phyloP scores from a whole-genome alignment of 495 filamentous ascomycete genomes.

The Tuber indicum region DNA sequence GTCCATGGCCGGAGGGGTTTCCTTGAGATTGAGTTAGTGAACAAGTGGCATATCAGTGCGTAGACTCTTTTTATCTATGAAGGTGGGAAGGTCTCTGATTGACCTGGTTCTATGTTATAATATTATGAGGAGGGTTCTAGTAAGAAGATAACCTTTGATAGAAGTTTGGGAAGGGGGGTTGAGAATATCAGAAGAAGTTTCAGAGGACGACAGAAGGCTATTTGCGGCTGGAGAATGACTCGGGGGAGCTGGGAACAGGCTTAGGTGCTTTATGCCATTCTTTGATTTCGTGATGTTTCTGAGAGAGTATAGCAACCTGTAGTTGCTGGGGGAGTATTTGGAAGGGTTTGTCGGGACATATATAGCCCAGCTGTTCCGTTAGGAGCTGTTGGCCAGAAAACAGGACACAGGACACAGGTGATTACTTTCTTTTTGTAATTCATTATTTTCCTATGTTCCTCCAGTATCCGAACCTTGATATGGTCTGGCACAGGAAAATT shows the following conservation, averaged over 20 bases:
- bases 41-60: too few species aligned
- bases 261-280: neutral
- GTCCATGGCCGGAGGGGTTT: too few species aligned
- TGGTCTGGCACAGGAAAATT: neutral
- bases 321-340: neutral
- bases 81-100: neutral
- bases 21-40: too few species aligned
- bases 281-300: neutral
- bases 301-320: neutral
- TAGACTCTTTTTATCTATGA: too few species aligned
- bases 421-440: neutral
- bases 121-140: neutral
- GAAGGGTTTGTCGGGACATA: neutral
- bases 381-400: neutral
- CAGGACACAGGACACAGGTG: neutral
- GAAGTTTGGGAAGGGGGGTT: neutral
- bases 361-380: neutral
- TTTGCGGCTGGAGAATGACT: neutral
- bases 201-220: neutral
- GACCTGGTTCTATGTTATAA: neutral
- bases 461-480: neutral
- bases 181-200: neutral
- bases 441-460: neutral
- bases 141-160: neutral
- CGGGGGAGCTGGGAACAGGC: neutral